Base-by-base conservation (phyloP, 441 rosid species). In the Biscutella laevigata region DNA sequence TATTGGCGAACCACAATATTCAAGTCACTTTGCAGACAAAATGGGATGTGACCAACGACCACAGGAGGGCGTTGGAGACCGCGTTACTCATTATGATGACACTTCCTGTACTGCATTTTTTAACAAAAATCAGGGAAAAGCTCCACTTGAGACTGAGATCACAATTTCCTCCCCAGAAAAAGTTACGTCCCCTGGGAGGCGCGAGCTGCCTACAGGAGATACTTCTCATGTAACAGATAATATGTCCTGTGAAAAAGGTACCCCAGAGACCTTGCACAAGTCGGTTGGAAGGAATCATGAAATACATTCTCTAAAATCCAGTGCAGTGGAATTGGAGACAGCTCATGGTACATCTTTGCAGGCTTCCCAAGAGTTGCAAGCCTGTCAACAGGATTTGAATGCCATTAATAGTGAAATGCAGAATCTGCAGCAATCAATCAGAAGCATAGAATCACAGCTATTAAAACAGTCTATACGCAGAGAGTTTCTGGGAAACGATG, bases 401-500 rank as follows among this genome's bases (percentile, higher is more conserved):
- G 60, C 81, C 53, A 57, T 78, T 60, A 81, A 69, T 62, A 70
- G 58, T 63, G 94, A 86, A 20, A 69, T 86, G 39, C 66, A 71
- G 40, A 66, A 62, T 53, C 52, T 81, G 68, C 81, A 94, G 75
- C 77, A 76, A 55, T 76, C 78, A 55, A 81, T 94, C 54, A 65
- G 62, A 61, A 70, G 71, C 61, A 53, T 73, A 48, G 88, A 83
- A 51, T 74, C 71, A 15, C 90, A 86, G 82, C 77, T 89, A 52
- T 64, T 64, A 29, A 86, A 72, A 67, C 75, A 76, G 59, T 76
- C 95, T 49, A 48, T 83, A 42, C 86, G 97, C 25, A 78, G 77
- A 72, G 94, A 94, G 52, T 83, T 81, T 75, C 68, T 89, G 80
- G 99, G 99, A n/a, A 65, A 65, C 49, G 99, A 94, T 80, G 79